Evolutionary conservation across 345 rosid species (phyloP).

Genomic region (Linum trigynum): DNA sequence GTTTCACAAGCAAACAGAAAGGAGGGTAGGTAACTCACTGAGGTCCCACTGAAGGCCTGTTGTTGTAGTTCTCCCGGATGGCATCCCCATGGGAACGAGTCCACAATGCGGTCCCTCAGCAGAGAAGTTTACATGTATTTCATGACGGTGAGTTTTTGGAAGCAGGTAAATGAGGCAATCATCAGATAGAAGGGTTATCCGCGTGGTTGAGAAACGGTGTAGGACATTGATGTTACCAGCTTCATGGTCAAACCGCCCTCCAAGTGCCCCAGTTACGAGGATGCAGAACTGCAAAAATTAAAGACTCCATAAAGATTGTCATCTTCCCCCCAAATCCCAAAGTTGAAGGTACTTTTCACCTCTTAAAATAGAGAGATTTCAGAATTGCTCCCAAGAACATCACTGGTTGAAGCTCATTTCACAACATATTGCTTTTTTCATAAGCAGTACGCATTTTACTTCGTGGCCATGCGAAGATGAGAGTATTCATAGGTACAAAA

Average conservation of each 20-base stretch:
- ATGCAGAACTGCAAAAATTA: slow-evolving; percentile 52
- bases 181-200: slow-evolving; percentile 62
- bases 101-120: slow-evolving; percentile 88
- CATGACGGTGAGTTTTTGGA: slow-evolving; percentile 59
- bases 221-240: slow-evolving; percentile 78
- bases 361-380: neutral
- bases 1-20: neutral
- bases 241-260: slow-evolving; percentile 96
- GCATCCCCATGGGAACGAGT: slow-evolving; percentile 70
- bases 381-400: neutral
- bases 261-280: slow-evolving; percentile 91
- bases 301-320: neutral
- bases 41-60: slow-evolving; percentile 91
- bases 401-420: neutral
- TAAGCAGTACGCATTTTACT: too few species aligned
- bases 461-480: too few species aligned
- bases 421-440: too few species aligned
- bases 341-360: neutral
- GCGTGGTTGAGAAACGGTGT: slow-evolving; percentile 41
- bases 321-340: neutral
- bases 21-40: slow-evolving; percentile 33
- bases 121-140: slow-evolving; percentile 47
- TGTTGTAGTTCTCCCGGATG: slow-evolving; percentile 62
- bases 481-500: too few species aligned
- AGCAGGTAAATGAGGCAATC: slow-evolving; percentile 76